Evolutionary conservation across 495 filamentous ascomycete genomes (phyloP).

Genomic region (Copromyces sp.): DNA sequence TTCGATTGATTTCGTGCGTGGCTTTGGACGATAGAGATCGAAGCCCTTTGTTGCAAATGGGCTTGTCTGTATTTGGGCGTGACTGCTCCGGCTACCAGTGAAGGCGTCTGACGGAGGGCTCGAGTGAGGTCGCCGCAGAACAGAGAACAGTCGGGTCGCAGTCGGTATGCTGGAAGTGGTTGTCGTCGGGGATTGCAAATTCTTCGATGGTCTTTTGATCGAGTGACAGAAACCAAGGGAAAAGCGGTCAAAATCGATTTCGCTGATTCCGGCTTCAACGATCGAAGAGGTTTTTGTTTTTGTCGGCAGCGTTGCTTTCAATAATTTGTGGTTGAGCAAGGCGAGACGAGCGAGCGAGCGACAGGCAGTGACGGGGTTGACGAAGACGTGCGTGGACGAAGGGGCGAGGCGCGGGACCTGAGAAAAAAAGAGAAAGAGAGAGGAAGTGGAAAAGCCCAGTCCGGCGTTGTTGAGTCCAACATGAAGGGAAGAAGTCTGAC

Average conservation of each 20-base stretch:
- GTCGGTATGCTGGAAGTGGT: neutral
- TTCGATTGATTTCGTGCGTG: neutral
- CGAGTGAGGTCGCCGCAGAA: slow-evolving; percentile 11
- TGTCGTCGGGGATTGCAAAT: neutral
- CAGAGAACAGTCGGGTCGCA: slow-evolving; percentile 13
- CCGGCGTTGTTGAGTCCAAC: neutral
- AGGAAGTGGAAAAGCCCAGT: neutral
- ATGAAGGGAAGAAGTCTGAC: neutral
- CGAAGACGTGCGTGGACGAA: neutral
- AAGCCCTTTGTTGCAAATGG: neutral
- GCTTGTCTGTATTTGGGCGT: neutral
- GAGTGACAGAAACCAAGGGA: neutral
- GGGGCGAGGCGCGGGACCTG: neutral
- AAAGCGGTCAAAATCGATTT: neutral
- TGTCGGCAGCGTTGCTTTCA: neutral
- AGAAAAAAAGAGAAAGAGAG: neutral
- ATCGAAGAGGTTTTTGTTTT: neutral
- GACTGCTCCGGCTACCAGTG: slow-evolving; percentile 23
- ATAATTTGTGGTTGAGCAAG: neutral
- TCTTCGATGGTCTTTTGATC: neutral
- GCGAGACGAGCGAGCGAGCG: neutral
- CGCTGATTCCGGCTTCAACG: neutral
- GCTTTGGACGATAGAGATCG: neutral
- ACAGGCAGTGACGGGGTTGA: neutral
- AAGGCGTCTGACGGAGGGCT: slow-evolving; percentile 22